A percentile compares a stretch with the other conserved stretches of the same genome.
Conservation (phyloP, 805 yeast genomes). For the Kuraishia cidri region DNA sequence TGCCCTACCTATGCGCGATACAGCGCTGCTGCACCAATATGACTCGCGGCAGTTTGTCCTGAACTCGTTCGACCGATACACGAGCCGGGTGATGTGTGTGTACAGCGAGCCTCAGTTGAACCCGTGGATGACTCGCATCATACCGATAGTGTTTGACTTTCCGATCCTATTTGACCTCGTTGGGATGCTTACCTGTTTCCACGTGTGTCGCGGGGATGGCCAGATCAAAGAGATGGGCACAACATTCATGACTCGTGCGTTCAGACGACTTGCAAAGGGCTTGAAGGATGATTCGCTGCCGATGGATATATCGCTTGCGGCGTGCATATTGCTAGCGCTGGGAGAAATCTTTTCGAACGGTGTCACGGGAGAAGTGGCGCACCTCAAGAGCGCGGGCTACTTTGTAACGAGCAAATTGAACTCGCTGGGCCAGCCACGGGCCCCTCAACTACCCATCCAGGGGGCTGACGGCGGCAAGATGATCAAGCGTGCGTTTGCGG, state of each 20-base stretch:
- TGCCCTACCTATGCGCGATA: constrained; percentile 9
- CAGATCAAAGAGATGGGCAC: constrained; percentile 39
- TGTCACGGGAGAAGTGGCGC: constrained; percentile 60
- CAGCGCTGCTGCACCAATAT: constrained; percentile 18
- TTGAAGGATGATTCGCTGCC: constrained; percentile 34
- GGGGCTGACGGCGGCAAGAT: too few species aligned
- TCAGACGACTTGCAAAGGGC: constrained; percentile 51
- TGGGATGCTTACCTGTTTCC: constrained; percentile 61
- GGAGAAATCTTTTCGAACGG: constrained; percentile 66
- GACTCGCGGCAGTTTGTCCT: constrained; percentile 18
- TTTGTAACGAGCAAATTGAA: too few species aligned
- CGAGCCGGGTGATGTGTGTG: constrained; percentile 49
- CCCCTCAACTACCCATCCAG: too few species aligned
- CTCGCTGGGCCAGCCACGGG: too few species aligned
- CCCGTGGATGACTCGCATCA: constrained; percentile 53
- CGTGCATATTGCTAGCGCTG: constrained; percentile 54
- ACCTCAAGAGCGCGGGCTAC: constrained; percentile 61
- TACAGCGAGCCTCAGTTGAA: constrained; percentile 57
- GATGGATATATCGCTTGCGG: constrained; percentile 57
- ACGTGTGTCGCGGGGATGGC: constrained; percentile 37
- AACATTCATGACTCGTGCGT: constrained; percentile 49
- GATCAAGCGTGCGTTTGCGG: constrained; percentile 36
- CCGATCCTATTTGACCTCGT: constrained; percentile 53
- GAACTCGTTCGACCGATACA: constrained; percentile 31
- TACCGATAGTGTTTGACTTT: constrained; percentile 46